Percentiles rank a stretch among this genome's conserved stretches.
phyloP scores from a whole-genome alignment of 2,329 filamentous ascomycete species.

The Monascus ruber region DNA sequence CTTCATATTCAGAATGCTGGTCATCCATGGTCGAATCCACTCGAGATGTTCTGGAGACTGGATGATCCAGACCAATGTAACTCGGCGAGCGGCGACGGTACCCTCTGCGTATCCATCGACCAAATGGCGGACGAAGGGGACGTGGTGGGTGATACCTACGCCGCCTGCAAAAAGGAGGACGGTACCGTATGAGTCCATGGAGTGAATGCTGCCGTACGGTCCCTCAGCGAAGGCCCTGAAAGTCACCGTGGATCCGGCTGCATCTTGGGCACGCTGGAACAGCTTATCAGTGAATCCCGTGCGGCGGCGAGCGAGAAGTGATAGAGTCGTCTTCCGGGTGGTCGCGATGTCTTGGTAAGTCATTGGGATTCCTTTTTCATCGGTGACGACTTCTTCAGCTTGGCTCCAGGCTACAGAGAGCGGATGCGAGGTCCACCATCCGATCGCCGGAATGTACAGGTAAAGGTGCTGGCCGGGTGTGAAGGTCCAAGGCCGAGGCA shows the following conservation, averaged over 20 bases:
- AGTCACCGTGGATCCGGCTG: slow-evolving; percentile 44
- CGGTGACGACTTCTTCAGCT: slow-evolving; percentile 36
- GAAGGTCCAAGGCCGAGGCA: slow-evolving; percentile 56
- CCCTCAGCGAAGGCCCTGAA: slow-evolving; percentile 74
- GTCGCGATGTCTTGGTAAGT: slow-evolving; percentile 41
- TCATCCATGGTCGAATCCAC: slow-evolving; percentile 86
- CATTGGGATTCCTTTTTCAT: slow-evolving; percentile 33
- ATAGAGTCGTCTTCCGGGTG: slow-evolving; percentile 49
- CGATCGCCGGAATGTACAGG: slow-evolving; percentile 56
- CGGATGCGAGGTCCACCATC: slow-evolving; percentile 62
- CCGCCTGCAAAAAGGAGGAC: slow-evolving; percentile 83
- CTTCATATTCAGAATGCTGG: slow-evolving; percentile 64
- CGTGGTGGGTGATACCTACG: slow-evolving; percentile 89
- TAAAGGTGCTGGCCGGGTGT: slow-evolving; percentile 64
- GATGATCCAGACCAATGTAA: slow-evolving; percentile 87
- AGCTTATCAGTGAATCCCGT: slow-evolving; percentile 80
- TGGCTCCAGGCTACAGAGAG: slow-evolving; percentile 70
- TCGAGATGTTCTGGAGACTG: slow-evolving; percentile 80
- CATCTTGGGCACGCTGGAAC: slow-evolving; percentile 53
- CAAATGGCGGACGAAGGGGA: slow-evolving; percentile 73
- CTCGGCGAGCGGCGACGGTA: slow-evolving; percentile 65
- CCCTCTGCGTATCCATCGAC: slow-evolving; percentile 57
- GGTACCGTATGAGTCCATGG: slow-evolving; percentile 84
- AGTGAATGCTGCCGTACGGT: slow-evolving; percentile 74
- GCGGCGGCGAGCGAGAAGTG: slow-evolving; percentile 76